Percentiles rank a stretch among this genome's conserved stretches.
These are phyloP conservation scores for Liriodendron chinense DNA, from an alignment of 164 flowering plant species.

Conservation along the genomic window DNA sequence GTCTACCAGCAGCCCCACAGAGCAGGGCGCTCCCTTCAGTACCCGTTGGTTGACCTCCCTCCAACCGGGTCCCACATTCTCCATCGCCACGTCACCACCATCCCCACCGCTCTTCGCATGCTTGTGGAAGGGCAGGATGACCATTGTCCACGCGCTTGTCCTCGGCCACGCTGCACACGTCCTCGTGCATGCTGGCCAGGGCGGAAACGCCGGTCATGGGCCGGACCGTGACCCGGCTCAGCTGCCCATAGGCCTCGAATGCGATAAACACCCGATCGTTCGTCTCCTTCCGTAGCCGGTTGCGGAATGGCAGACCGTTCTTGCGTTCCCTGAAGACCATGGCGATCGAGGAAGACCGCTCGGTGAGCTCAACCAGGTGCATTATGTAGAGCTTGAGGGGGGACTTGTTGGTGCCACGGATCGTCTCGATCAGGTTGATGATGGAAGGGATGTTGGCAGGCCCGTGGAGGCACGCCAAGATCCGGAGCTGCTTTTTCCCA, in stretches of 20 bases:
- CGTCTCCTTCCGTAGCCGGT: constrained; percentile 3
- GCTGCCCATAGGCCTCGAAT: constrained; percentile 28
- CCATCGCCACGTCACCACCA: constrained; percentile 22
- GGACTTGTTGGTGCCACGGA: constrained; percentile 31
- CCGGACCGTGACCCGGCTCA: constrained; percentile 48
- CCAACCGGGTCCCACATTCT: constrained; percentile 54
- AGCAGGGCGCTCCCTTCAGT: constrained; percentile 50
- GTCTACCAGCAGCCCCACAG: constrained; percentile 68
- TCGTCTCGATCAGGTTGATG: constrained; percentile 53
- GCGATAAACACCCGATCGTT: constrained; percentile 15
- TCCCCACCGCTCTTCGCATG: constrained; percentile 27
- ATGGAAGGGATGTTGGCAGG: constrained; percentile 49
- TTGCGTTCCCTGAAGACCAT: constrained; percentile 50
- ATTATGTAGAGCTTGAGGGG: constrained; percentile 39
- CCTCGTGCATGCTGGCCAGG: constrained; percentile 70
- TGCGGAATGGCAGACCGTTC: constrained; percentile 48
- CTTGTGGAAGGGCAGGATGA: constrained; percentile 70
- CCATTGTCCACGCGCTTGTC: constrained; percentile 48
- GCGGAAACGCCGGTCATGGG: constrained; percentile 59
- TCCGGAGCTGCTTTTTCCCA: constrained; percentile 32
- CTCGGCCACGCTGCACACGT: constrained; percentile 64
- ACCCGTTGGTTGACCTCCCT: constrained; percentile 58
- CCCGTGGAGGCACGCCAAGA: constrained; percentile 60
- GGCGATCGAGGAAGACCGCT: constrained; percentile 63
- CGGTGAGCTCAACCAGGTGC: constrained; percentile 71